Base-by-base conservation (phyloP, 768 basidiomycete genomes). In the Lentinula aciculospora region DNA sequence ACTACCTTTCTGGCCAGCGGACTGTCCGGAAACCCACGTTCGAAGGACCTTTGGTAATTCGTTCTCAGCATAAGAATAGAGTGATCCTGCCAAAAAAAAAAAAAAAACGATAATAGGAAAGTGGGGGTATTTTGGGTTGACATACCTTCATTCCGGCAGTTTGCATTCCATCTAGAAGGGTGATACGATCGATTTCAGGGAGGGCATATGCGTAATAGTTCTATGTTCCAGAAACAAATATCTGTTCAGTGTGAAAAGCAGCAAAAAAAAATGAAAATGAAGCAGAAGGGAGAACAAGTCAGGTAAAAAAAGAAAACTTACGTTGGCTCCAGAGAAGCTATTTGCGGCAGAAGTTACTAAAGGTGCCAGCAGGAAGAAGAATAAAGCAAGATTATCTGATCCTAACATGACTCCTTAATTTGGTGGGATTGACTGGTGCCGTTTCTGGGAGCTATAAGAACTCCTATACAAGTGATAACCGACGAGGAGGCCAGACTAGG, bases 11-110 rank as follows among this genome's bases (percentile, higher is more conserved):
- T 68, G 64, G 1, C 63, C 65, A 12, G 65, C 65, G 27, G 48
- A 58, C 39, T 67, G 57, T 3, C 68, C 68, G 10, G 68, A 65
- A 10, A 71, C 67, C 69, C 66, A 67, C n/a, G 65, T 67, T 53
- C 67, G 54, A 32, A 69, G 60, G 23, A 69, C 68, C 62, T 65
- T 42, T 28, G 4, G 36, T 28, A 12, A 53, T n/a, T 8, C 3
- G 36, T 7, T 34, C 21, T 39, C 3, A 8, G 42, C n/a, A 19
- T 10, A 23, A 39, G 45, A 31, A 23, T 25, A n/a, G n/a, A 5
- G 13, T 39, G 17, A 15, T 39, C 15, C 37, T 34, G 1, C 32
- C 32, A 34, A 34, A 34, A 34, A 4, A 25, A 3, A 27, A 23
- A 10, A 2, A 40, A 21, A 29, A 21, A 31, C 32, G 12, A n/a